These are phyloP conservation scores for Dalbergia oliveri DNA, from an alignment of 306 rosid species.

Conservation along the genomic window DNA sequence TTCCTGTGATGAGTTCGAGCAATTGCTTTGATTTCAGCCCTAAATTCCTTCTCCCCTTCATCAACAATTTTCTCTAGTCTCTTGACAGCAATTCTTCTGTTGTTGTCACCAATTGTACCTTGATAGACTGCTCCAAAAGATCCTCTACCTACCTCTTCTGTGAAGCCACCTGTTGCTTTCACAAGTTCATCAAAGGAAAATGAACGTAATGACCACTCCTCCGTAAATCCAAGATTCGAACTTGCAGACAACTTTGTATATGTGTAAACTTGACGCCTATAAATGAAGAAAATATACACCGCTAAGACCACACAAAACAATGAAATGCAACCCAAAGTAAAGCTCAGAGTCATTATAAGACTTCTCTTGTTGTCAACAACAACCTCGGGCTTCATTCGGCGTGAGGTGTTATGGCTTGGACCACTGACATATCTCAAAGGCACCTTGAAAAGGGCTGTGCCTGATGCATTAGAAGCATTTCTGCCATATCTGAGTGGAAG, in stretches of 20 bases:
- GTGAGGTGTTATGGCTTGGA: too few relatives aligned
- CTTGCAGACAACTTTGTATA: conserved; percentile 30
- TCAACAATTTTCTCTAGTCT: conserved; percentile 37
- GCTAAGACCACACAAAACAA: conserved; percentile 14
- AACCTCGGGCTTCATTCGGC: conserved; percentile 5
- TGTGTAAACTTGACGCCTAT: conserved; percentile 27
- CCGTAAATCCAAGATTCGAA: conserved; percentile 34
- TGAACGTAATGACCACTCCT: conserved; percentile 46
- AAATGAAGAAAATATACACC: conserved; percentile 23
- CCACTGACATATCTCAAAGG: not conserved
- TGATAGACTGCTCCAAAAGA: conserved; percentile 49
- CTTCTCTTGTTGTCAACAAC: conserved; percentile 36
- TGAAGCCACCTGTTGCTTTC: conserved; percentile 38
- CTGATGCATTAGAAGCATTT: not conserved
- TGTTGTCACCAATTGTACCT: conserved; percentile 35
- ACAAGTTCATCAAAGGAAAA: conserved; percentile 51
- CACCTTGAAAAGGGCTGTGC: conserved; percentile 34
- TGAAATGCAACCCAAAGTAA: conserved; percentile 43
- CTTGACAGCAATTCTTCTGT: conserved; percentile 47
- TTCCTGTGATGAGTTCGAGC: conserved; percentile 56
- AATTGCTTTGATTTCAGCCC: conserved; percentile 49
- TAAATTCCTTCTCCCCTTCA: conserved; percentile 52
- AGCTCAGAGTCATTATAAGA: conserved; percentile 20
- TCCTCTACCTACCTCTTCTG: conserved; percentile 53
- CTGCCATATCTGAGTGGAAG: conserved; percentile 47